Conservation (phyloP, 495 filamentous ascomycete species). For the Penicillium paxilli region DNA sequence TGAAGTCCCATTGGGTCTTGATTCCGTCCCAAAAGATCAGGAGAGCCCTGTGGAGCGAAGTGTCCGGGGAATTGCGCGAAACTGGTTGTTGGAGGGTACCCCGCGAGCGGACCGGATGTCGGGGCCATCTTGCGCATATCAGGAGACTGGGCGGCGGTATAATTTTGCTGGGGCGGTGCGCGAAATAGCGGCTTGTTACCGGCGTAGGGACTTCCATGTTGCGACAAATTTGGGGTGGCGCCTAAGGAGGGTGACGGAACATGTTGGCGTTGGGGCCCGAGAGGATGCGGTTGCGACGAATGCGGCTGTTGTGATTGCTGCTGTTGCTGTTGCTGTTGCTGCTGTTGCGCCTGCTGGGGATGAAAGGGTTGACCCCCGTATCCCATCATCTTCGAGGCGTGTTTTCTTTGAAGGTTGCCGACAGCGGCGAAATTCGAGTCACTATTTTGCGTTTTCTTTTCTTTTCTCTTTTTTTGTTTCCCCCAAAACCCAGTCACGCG, state of each 20-base stretch:
- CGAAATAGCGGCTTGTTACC: slow-evolving; percentile 30
- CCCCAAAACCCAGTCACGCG: slow-evolving; percentile 2
- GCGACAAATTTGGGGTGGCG: slow-evolving; percentile 26
- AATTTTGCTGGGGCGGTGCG: slow-evolving; percentile 29
- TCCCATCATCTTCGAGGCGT: slow-evolving; percentile 28
- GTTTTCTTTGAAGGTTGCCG: slow-evolving; percentile 12
- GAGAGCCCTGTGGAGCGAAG: slow-evolving; percentile 33
- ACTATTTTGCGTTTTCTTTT: slow-evolving; percentile 1
- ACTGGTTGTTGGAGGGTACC: slow-evolving; percentile 31
- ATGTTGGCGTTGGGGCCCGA: slow-evolving; percentile 10
- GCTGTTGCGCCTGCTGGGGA: slow-evolving; percentile 26
- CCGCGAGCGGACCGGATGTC: slow-evolving; percentile 33
- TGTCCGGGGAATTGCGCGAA: slow-evolving; percentile 36
- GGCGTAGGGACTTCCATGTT: slow-evolving; percentile 30
- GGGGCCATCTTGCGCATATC: slow-evolving; percentile 43
- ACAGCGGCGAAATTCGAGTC: slow-evolving; percentile 14
- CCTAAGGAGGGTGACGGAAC: slow-evolving; percentile 35
- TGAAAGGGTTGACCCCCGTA: slow-evolving; percentile 38
- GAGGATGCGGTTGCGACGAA: slow-evolving; percentile 24
- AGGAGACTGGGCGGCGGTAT: slow-evolving; percentile 31
- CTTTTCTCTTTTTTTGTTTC: too few species aligned
- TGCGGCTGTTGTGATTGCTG: slow-evolving; percentile 25
- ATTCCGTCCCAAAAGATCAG: slow-evolving; percentile 34
- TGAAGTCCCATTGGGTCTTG: slow-evolving; percentile 36
- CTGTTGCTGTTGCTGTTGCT: slow-evolving; percentile 27